Percentiles rank a stretch among this genome's conserved stretches.
phyloP scores from a whole-genome alignment of 2,329 filamentous ascomycete species.

The Sporothrix sp. region DNA sequence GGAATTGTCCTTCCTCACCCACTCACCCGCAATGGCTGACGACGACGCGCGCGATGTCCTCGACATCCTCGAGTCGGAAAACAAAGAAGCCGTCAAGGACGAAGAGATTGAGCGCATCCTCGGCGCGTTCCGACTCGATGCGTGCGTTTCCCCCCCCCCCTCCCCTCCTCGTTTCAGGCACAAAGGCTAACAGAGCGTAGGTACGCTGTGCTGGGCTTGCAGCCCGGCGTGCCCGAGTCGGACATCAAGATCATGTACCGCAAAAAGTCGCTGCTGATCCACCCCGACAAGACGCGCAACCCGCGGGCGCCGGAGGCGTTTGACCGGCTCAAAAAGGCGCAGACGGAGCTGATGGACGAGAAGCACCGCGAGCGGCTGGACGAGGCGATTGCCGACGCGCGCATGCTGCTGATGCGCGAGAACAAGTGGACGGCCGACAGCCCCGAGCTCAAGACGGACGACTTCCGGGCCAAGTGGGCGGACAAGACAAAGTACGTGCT shows the following conservation, averaged over 20 bases:
- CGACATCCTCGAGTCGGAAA: conserved; percentile 70
- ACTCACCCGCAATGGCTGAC: conserved; percentile 14
- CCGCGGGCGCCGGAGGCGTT: conserved; percentile 88
- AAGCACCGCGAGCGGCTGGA: conserved; percentile 80
- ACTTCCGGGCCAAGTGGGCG: conserved; percentile 78
- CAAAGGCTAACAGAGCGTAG: conserved; percentile 30
- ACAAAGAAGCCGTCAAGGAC: conserved; percentile 93
- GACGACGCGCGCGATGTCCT: conserved; percentile 51
- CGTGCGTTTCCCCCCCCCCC: conserved; percentile 30
- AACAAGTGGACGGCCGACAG: conserved; percentile 87
- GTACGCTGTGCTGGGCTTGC: conserved; percentile 90
- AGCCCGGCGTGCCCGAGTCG: conserved; percentile 87
- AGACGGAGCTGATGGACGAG: conserved; percentile 85
- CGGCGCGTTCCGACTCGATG: conserved; percentile 69
- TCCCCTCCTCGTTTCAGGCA: neutral
- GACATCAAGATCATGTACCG: conserved; percentile 94
- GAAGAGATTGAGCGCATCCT: conserved; percentile 92
- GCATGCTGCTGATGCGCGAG: conserved; percentile 88
- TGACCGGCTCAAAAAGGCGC: conserved; percentile 90
- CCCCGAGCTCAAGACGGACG: conserved; percentile 72
- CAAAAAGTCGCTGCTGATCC: conserved; percentile 96
- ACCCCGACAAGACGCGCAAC: conserved; percentile 95
- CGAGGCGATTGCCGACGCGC: conserved; percentile 91
- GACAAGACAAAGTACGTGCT: conserved; percentile 84
- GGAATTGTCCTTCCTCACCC: neutral